These are phyloP conservation scores for Diatrype stigma DNA, from an alignment of 2,329 filamentous ascomycete species.

Conservation along the genomic window DNA sequence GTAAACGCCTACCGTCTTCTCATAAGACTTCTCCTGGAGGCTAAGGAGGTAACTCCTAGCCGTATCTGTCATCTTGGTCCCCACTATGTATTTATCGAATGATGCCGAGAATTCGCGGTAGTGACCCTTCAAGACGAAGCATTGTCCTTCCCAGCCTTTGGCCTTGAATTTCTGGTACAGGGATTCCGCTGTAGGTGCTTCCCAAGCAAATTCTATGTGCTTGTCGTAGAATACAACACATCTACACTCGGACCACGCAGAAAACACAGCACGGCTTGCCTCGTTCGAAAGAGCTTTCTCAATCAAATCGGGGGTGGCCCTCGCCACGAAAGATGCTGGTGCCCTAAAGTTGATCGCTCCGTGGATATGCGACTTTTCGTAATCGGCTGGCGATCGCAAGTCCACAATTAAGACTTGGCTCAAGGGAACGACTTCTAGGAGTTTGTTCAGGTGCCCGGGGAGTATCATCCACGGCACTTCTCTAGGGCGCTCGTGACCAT, in stretches of 20 bases:
- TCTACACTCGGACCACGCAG: constrained; percentile 41
- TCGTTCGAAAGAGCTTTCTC: constrained; percentile 47
- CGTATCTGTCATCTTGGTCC: constrained; percentile 36
- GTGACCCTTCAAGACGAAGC: constrained; percentile 52
- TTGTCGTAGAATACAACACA: constrained; percentile 52
- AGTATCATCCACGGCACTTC: constrained; percentile 44
- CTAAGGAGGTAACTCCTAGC: constrained; percentile 37
- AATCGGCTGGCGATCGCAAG: constrained; percentile 42
- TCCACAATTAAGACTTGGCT: constrained; percentile 47
- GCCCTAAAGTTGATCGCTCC: constrained; percentile 49
- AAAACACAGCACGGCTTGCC: constrained; percentile 42
- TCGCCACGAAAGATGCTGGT: constrained; percentile 44
- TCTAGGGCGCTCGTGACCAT: constrained; percentile 21
- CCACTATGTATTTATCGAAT: constrained; percentile 47
- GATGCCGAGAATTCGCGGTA: constrained; percentile 52
- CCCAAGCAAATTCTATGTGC: constrained; percentile 44
- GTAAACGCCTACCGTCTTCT: constrained; percentile 27
- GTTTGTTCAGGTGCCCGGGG: constrained; percentile 44
- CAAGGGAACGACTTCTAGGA: constrained; percentile 46
- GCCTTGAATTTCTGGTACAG: constrained; percentile 41
- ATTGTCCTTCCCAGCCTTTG: constrained; percentile 47
- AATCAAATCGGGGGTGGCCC: constrained; percentile 46
- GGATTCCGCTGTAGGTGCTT: constrained; percentile 45
- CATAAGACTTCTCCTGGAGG: constrained; percentile 30
- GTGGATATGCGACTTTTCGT: constrained; percentile 47